Evolutionary conservation across 2,329 filamentous ascomycete species (phyloP).

Genomic region (Penicillium polonicum): DNA sequence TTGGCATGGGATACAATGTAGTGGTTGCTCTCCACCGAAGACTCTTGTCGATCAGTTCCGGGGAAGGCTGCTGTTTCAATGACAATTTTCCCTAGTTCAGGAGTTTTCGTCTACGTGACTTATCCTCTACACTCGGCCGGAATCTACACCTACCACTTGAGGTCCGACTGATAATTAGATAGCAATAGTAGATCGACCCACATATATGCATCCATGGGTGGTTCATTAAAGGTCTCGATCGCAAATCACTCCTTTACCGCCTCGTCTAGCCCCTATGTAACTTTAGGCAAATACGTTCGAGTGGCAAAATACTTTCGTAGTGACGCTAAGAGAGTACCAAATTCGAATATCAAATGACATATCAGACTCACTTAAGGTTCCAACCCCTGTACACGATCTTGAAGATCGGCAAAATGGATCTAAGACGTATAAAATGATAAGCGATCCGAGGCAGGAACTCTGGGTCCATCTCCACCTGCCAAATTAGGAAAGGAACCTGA

Average conservation of each 20-base stretch:
- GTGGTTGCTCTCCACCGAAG: slow-evolving; percentile 7
- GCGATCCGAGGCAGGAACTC: neutral
- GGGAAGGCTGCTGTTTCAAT: slow-evolving; percentile 2
- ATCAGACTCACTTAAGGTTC: slow-evolving; percentile 15
- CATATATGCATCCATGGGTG: neutral
- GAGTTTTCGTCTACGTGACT: neutral
- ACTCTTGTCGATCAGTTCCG: neutral
- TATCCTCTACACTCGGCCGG: slow-evolving; percentile 1
- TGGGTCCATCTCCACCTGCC: neutral
- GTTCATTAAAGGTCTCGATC: neutral
- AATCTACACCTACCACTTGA: neutral
- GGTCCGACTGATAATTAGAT: neutral
- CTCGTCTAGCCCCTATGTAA: too few relatives aligned
- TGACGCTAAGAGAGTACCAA: neutral
- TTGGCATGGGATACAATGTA: slow-evolving; percentile 3
- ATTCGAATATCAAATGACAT: slow-evolving; percentile 11
- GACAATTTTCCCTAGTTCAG: slow-evolving; percentile 1
- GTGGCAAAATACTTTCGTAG: neutral
- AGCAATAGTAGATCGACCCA: neutral
- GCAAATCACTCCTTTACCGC: neutral
- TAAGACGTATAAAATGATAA: neutral
- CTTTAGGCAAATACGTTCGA: neutral
- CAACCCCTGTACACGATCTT: neutral
- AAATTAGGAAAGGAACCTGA: slow-evolving; percentile 10
- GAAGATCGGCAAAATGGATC: neutral